phyloP scores from a whole-genome alignment of 2,329 filamentous ascomycete genomes.

The Teratosphaeria nubilosa region DNA sequence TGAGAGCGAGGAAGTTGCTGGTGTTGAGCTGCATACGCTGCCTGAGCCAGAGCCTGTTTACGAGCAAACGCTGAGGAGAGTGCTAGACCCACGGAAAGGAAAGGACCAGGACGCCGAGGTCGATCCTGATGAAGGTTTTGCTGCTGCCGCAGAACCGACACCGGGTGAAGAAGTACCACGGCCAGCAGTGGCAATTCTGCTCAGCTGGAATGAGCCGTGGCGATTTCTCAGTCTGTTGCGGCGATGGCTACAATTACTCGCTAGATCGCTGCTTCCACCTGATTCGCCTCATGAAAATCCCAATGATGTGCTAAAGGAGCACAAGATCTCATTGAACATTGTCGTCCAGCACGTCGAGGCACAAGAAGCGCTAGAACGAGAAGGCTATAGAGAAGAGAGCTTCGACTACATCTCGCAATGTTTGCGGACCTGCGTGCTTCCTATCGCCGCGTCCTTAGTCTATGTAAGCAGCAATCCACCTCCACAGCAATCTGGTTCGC shows the following conservation, averaged over 20 bases:
- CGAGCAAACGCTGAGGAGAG: conserved; percentile 16
- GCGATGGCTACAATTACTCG: conserved; percentile 76
- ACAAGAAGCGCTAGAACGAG: conserved; percentile 82
- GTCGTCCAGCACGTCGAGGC: conserved; percentile 95
- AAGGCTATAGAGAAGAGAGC: conserved; percentile 89
- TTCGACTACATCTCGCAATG: conserved; percentile 95
- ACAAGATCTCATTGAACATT: conserved; percentile 81
- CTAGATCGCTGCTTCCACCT: conserved; percentile 65
- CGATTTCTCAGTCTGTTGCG: conserved; percentile 80
- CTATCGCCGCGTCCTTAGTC: conserved; percentile 52
- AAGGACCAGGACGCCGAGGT: conserved; percentile 9
- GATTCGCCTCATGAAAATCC: conserved; percentile 50
- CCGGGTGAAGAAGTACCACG: conserved; percentile 4
- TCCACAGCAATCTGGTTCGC: conserved; percentile 21
- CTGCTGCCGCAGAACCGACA: conserved; percentile 1
- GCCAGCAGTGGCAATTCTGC: conserved; percentile 60
- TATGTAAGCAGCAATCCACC: conserved; percentile 30
- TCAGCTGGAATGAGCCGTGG: conserved; percentile 94
- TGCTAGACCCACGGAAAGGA: conserved; percentile 9
- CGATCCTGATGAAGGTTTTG: conserved; percentile 6
- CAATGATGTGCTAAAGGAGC: conserved; percentile 76
- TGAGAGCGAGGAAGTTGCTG: conserved; percentile 24
- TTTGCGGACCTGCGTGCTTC: conserved; percentile 76
- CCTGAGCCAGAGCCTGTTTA: conserved; percentile 22
- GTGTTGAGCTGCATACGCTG: conserved; percentile 23